A percentile compares a stretch with the other conserved stretches of the same genome.
Evolutionary conservation across 352 stramenopile genomes (phyloP).

Genomic region (Phytophthora ohioensis): DNA sequence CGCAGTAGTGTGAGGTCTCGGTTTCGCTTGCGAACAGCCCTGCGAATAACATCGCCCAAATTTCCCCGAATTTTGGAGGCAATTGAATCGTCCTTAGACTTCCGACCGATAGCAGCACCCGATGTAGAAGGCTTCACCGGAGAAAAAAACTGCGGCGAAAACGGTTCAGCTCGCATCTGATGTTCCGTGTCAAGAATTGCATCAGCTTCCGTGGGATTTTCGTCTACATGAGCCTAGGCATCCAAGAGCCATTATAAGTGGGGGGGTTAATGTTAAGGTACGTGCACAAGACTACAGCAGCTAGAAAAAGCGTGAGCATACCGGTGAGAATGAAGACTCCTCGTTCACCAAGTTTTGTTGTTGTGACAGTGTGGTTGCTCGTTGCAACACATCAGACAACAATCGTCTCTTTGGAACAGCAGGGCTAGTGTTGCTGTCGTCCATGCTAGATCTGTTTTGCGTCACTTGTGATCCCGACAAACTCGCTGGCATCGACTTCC

Average conservation of each 20-base stretch:
- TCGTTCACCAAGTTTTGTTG: slow-evolving; percentile 24
- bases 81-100: slow-evolving; percentile 34
- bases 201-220: slow-evolving; percentile 41
- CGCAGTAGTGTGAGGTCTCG: slow-evolving; percentile 70
- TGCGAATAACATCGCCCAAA: slow-evolving; percentile 65
- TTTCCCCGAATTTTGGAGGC: slow-evolving; percentile 61
- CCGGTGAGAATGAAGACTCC: slow-evolving; percentile 25
- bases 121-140: slow-evolving; percentile 45
- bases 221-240: slow-evolving; percentile 11
- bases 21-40: slow-evolving; percentile 58
- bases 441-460: slow-evolving; percentile 15
- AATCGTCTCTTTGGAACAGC: slow-evolving; percentile 36
- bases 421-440: slow-evolving; percentile 7
- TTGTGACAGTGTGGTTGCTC: slow-evolving; percentile 70
- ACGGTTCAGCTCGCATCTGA: slow-evolving; percentile 66
- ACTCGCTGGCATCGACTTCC: slow-evolving; percentile 35
- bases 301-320: not conserved
- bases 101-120: slow-evolving; percentile 12
- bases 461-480: slow-evolving; percentile 11
- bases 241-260: slow-evolving; percentile 7
- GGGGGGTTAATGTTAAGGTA: not conserved
- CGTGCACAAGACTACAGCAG: not conserved
- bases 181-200: slow-evolving; percentile 66
- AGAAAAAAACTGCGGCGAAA: slow-evolving; percentile 66
- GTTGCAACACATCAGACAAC: slow-evolving; percentile 66